Evolutionary conservation across 768 basidiomycete species (phyloP).

Genomic region (Paxillus ammoniavirescens): DNA sequence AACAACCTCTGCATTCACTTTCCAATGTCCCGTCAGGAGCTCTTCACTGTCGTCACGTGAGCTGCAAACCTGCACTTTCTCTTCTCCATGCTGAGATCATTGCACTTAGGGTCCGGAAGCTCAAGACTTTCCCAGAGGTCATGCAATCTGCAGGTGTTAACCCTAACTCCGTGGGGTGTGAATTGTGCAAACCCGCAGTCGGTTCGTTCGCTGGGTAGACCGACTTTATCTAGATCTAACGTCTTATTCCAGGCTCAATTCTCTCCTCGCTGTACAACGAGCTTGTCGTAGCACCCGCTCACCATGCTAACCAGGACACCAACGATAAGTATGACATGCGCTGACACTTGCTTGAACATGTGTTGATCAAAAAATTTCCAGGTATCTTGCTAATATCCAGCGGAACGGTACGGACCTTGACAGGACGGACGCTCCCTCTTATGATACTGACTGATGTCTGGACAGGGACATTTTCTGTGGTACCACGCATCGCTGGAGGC

Average conservation of each 20-base stretch:
- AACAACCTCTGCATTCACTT: slow-evolving; percentile 69
- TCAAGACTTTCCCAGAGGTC: slow-evolving; percentile 54
- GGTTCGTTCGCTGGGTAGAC: slow-evolving; percentile 29
- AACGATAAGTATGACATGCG: slow-evolving; percentile 45
- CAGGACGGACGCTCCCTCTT: neutral
- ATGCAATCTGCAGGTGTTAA: slow-evolving; percentile 49
- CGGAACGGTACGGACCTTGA: slow-evolving; percentile 44
- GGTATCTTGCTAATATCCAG: slow-evolving; percentile 71
- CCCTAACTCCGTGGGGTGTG: slow-evolving; percentile 59
- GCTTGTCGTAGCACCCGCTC: slow-evolving; percentile 57
- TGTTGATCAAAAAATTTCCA: slow-evolving; percentile 6
- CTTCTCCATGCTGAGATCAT: neutral
- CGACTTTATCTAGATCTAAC: neutral
- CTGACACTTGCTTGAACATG: neutral
- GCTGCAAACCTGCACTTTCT: neutral
- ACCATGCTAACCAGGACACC: slow-evolving; percentile 71
- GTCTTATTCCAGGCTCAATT: slow-evolving; percentile 29
- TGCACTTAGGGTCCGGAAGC: slow-evolving; percentile 48
- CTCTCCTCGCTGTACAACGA: slow-evolving; percentile 59
- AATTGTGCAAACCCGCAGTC: slow-evolving; percentile 70
- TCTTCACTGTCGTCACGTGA: slow-evolving; percentile 60
- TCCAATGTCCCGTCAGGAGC: slow-evolving; percentile 58
- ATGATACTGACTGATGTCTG: neutral
- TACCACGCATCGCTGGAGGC: slow-evolving; percentile 70
- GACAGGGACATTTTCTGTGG: slow-evolving; percentile 61